These are phyloP conservation scores for Saccharomyces hybrid DNA, from an alignment of 1,139 yeast genomes.

Conservation along the genomic window DNA sequence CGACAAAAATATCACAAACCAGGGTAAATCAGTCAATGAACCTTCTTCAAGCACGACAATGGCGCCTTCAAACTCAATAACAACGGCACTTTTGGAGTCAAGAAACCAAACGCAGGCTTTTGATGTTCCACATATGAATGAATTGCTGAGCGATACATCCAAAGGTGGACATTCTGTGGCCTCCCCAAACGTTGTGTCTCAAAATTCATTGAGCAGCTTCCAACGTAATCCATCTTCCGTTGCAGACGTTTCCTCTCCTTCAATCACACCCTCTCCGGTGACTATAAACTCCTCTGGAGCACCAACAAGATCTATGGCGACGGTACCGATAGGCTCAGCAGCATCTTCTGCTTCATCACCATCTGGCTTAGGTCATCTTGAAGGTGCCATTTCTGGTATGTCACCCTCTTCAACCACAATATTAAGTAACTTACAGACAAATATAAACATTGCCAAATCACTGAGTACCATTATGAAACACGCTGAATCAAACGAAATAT, in stretches of 20 bases:
- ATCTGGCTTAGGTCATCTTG: conserved; percentile 2
- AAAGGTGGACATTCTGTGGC: background rate
- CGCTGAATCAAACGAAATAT: conserved; percentile 24
- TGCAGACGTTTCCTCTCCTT: conserved; percentile 1
- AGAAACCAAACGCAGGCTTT: conserved; percentile 6
- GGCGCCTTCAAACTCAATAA: background rate
- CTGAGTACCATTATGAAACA: conserved; percentile 27
- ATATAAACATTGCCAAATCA: conserved; percentile 28
- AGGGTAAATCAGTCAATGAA: conserved; percentile 1
- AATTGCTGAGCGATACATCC: conserved; percentile 9
- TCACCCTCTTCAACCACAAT: conserved; percentile 9
- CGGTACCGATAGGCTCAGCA: background rate
- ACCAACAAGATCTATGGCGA: background rate
- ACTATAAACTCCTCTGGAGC: background rate
- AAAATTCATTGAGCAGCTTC: conserved; percentile 3
- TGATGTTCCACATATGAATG: conserved; percentile 14
- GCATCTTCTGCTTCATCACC: background rate
- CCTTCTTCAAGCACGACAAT: background rate
- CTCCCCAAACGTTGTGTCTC: background rate
- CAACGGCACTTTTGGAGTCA: background rate
- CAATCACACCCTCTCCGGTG: background rate
- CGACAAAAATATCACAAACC: background rate
- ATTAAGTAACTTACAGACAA: conserved; percentile 15
- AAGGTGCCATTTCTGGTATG: conserved; percentile 5
- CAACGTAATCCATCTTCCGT: background rate